A percentile compares a stretch with the other conserved stretches of the same genome.
Evolutionary conservation across 768 basidiomycete genomes (phyloP).

Genomic region (Punctularia strigosozonata): DNA sequence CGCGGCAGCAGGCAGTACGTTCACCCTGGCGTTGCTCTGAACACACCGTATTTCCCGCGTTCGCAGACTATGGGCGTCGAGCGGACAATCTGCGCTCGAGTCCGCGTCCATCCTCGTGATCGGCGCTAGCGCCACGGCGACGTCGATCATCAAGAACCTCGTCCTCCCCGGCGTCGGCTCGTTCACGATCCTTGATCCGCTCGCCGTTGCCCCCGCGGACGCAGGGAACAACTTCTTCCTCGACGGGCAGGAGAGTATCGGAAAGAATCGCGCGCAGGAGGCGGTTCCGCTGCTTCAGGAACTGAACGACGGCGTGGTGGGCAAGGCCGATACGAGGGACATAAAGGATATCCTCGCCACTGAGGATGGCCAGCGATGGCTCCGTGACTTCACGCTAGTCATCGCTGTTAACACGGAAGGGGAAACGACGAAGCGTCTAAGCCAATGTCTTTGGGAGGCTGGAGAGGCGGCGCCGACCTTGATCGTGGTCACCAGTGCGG

Average conservation of each 20-base stretch:
- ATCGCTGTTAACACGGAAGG: slow-evolving; percentile 74
- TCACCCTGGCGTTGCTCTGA: background rate
- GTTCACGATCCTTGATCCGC: slow-evolving; percentile 80
- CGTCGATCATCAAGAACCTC: slow-evolving; percentile 90
- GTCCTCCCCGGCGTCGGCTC: slow-evolving; percentile 94
- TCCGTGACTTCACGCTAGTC: slow-evolving; percentile 64
- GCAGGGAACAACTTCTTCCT: slow-evolving; percentile 97
- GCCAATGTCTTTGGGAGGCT: too few relatives aligned
- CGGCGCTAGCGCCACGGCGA: slow-evolving; percentile 71
- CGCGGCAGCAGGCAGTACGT: too few relatives aligned
- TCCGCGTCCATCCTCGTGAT: slow-evolving; percentile 72
- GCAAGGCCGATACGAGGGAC: slow-evolving; percentile 43
- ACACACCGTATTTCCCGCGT: background rate
- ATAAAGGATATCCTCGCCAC: slow-evolving; percentile 46
- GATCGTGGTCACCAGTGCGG: slow-evolving; percentile 71
- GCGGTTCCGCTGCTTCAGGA: slow-evolving; percentile 68
- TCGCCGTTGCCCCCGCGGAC: slow-evolving; percentile 53
- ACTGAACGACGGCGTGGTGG: slow-evolving; percentile 81
- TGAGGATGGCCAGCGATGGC: slow-evolving; percentile 38
- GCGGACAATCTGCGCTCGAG: slow-evolving; percentile 86
- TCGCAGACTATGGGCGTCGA: slow-evolving; percentile 83
- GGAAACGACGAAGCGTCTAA: too few relatives aligned
- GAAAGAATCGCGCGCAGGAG: slow-evolving; percentile 69
- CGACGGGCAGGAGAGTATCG: slow-evolving; percentile 61
- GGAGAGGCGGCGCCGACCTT: too few relatives aligned